Base-by-base conservation (phyloP, 768 basidiomycete species). In the Leucosporidium scottii region DNA sequence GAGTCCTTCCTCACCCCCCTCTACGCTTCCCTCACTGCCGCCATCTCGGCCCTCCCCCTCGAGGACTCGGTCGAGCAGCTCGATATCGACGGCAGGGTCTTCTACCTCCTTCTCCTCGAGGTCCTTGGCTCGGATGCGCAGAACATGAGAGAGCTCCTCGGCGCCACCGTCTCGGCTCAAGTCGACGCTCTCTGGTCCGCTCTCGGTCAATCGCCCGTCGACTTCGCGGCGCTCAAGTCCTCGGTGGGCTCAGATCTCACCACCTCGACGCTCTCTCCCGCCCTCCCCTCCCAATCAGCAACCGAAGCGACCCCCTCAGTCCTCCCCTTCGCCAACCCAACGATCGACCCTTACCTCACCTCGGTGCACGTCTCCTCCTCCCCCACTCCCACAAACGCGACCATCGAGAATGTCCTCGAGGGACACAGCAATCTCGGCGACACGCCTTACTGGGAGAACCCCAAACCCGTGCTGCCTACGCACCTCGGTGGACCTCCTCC, bases 11-110 rank as follows among this genome's bases (percentile, higher is more conserved):
- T 86, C 8, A 28, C 73, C 6, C 66, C 50, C 25, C 56, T 71
- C 53, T 71, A 77, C 1, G 39, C 69, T 0, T 83, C 86, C 72
- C 74, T 86, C 1, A 82, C 83, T 0, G 57, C 55, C 0, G 64
- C 81, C 5, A 80, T 84, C 68, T 67, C 77, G 13, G 69, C 73
- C 0, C 73, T 80, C 1, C 78, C 79, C 27, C 83, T 85, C 62
- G 64, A 67, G 17, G 71, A 70, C 39, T n/a, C 57, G 21, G 23
- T 58, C 36, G 34, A 34, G 34, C 21, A 34, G 7, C 64, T 70
- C 55, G 71, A 71, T 62, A 61, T 87, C 9, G 86, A 87, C 70
- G 83, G 83, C 20, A 78, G 81, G 47, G 75, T 86, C 15, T 86
- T 84, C 74, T 63, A 79, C 21, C 75, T 80, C 21, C 77, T 86